phyloP scores from a whole-genome alignment of 192 early-diverging fungal genomes.

The Endogone sp. region DNA sequence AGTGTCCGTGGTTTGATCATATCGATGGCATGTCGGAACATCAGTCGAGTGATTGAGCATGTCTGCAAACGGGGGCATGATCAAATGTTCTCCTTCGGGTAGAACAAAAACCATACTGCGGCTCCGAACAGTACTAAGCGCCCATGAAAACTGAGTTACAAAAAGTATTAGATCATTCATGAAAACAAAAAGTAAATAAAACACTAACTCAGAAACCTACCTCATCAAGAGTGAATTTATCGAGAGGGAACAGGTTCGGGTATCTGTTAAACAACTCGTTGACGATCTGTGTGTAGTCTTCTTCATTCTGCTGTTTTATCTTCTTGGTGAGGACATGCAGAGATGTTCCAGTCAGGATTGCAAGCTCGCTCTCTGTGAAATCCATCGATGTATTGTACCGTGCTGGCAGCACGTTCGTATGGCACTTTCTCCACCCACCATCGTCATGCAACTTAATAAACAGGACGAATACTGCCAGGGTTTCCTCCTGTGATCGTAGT shows the following conservation, averaged over 20 bases:
- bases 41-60: slow-evolving; percentile 30
- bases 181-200: neutral
- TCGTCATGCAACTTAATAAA: slow-evolving; percentile 16
- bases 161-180: too few species aligned
- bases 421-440: neutral
- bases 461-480: slow-evolving; percentile 23
- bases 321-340: slow-evolving; percentile 6
- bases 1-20: slow-evolving; percentile 2
- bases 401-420: slow-evolving; percentile 22
- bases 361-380: slow-evolving; percentile 17
- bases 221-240: slow-evolving; percentile 27
- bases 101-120: slow-evolving; percentile 32
- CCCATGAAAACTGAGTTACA: slow-evolving; percentile 25
- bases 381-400: slow-evolving; percentile 21
- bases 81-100: slow-evolving; percentile 13
- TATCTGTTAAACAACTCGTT: slow-evolving; percentile 6
- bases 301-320: slow-evolving; percentile 9
- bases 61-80: slow-evolving; percentile 36
- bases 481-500: slow-evolving; percentile 23
- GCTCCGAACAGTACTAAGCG: slow-evolving; percentile 32
- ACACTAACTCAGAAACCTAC: neutral
- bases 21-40: slow-evolving; percentile 25
- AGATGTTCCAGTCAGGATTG: slow-evolving; percentile 17
- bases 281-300: neutral
- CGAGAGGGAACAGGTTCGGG: slow-evolving; percentile 21